A percentile compares a stretch with the other conserved stretches of the same genome.
These are phyloP conservation scores for Hemerocallis citrina DNA, from an alignment of 106 monocot species.

Conservation along the genomic window DNA sequence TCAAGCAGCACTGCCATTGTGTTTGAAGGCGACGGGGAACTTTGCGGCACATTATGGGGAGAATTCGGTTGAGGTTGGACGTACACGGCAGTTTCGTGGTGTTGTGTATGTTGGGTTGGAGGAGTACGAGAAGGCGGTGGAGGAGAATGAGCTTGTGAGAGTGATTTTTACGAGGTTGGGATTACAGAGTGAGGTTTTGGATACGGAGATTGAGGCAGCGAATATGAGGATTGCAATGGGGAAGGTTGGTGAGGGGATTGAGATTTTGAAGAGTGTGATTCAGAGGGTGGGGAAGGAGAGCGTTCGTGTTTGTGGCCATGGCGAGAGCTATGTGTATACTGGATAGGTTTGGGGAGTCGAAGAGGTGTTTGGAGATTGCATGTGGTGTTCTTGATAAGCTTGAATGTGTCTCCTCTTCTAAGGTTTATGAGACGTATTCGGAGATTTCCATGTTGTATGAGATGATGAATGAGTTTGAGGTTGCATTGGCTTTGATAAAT, in stretches of 20 bases:
- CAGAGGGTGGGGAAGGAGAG: slow-evolving; percentile 46
- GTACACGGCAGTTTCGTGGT: slow-evolving; percentile 56
- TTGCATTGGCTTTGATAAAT: slow-evolving; percentile 56
- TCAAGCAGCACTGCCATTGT: slow-evolving; percentile 68
- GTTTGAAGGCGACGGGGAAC: slow-evolving; percentile 66
- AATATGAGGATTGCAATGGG: slow-evolving; percentile 63
- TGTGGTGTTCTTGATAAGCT: slow-evolving; percentile 49
- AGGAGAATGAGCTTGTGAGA: slow-evolving; percentile 55
- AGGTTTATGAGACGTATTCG: slow-evolving; percentile 57
- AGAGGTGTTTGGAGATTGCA: slow-evolving; percentile 68
- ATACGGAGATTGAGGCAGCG: slow-evolving; percentile 61
- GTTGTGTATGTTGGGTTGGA: slow-evolving; percentile 31
- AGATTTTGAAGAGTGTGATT: slow-evolving; percentile 40
- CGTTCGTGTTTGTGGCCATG: slow-evolving; percentile 58
- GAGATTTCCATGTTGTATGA: slow-evolving; percentile 85
- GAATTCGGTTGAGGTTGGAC: slow-evolving; percentile 79
- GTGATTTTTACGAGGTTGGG: slow-evolving; percentile 37
- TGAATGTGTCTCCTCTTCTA: slow-evolving; percentile 20
- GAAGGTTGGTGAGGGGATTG: slow-evolving; percentile 54
- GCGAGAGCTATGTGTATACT: slow-evolving; percentile 52
- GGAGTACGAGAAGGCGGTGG: slow-evolving; percentile 61
- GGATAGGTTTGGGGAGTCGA: slow-evolving; percentile 59
- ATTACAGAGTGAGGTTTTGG: slow-evolving; percentile 34
- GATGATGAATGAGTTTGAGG: slow-evolving; percentile 68
- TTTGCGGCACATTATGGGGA: slow-evolving; percentile 35